phyloP scores from a whole-genome alignment of 352 stramenopile species.

The Phytophthora hybrid region DNA sequence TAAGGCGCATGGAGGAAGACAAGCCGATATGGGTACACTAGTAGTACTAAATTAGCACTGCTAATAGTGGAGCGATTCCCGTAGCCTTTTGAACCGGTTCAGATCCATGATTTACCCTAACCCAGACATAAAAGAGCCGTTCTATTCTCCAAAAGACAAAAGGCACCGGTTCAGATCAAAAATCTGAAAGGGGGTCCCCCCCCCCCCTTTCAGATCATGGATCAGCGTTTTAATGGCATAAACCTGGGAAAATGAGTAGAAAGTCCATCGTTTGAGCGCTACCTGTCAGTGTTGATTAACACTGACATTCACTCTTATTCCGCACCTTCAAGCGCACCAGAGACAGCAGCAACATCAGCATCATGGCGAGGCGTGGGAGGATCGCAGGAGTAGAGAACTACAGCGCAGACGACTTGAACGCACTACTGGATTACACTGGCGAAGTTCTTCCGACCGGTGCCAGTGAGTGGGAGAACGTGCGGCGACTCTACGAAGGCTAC shows the following conservation, averaged over 20 bases:
- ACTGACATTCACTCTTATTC: neutral
- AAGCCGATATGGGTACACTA: too few relatives aligned
- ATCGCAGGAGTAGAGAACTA: neutral
- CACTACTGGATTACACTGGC: neutral
- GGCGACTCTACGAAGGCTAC: neutral
- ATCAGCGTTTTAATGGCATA: neutral
- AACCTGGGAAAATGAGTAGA: neutral
- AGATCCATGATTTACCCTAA: neutral
- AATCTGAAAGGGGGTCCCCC: neutral
- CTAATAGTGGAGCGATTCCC: neutral
- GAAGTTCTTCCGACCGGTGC: neutral
- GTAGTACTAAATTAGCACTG: too few relatives aligned
- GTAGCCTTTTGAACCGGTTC: neutral
- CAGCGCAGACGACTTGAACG: neutral
- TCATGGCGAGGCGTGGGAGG: neutral
- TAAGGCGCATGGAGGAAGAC: too few relatives aligned
- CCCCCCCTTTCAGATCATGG: neutral
- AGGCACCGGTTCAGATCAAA: neutral
- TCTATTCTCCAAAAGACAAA: neutral
- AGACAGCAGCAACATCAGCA: too few relatives aligned
- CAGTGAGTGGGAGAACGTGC: neutral
- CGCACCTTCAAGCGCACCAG: neutral
- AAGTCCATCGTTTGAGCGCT: neutral
- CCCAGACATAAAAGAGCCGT: too few relatives aligned
- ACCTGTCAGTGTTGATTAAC: neutral